Percentiles rank a stretch among this genome's conserved stretches.
These are phyloP conservation scores for Fusarium sp. DNA, from an alignment of 2,329 filamentous ascomycete species.

Conservation along the genomic window DNA sequence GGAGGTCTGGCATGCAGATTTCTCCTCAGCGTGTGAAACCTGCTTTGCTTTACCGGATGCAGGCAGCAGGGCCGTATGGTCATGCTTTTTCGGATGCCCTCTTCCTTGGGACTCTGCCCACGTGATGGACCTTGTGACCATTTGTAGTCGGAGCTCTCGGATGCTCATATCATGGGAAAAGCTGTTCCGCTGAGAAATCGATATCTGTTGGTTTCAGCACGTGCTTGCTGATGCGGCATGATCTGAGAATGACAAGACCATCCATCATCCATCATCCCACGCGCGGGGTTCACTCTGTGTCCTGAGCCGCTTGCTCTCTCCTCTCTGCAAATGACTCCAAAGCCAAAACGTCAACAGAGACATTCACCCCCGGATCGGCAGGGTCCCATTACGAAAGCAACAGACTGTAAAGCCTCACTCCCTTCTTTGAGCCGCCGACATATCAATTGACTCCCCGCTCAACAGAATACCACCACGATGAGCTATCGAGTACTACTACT, in stretches of 20 bases:
- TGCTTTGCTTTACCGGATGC: slow-evolving; percentile 8
- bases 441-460: slow-evolving; percentile 5
- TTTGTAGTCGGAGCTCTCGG: slow-evolving; percentile 38
- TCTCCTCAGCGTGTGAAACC: slow-evolving; percentile 5
- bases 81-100: slow-evolving; percentile 11
- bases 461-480: slow-evolving; percentile 29
- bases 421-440: neutral
- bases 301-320: too few species aligned
- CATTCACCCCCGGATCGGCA: slow-evolving; percentile 2
- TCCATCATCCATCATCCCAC: slow-evolving; percentile 6
- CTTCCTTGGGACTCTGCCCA: slow-evolving; percentile 20
- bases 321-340: too few species aligned
- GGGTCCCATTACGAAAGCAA: neutral
- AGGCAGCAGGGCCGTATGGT: neutral
- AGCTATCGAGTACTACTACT: slow-evolving; percentile 31
- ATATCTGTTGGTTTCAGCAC: neutral
- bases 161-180: slow-evolving; percentile 38
- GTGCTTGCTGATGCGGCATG: slow-evolving; percentile 35
- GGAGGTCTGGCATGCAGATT: slow-evolving; percentile 5
- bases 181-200: slow-evolving; percentile 6
- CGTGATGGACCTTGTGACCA: slow-evolving; percentile 32
- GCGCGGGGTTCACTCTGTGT: neutral
- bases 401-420: neutral
- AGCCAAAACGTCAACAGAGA: too few species aligned
- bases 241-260: slow-evolving; percentile 40